Evolutionary conservation across 192 early-diverging fungal genomes (phyloP).

Genomic region (Coemansia sp.): DNA sequence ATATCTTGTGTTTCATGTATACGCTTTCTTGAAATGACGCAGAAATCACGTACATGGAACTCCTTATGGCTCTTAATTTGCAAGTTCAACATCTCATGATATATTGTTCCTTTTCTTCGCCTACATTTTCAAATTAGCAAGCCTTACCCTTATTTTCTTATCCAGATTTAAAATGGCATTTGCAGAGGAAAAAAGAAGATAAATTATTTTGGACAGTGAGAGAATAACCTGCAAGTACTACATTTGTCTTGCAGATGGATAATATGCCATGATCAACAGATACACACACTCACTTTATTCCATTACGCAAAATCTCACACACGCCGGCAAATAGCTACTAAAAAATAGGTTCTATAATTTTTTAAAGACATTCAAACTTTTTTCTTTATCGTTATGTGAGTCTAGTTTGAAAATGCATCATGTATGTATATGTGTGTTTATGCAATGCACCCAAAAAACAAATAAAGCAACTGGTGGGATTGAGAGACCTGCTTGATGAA

Average conservation of each 20-base stretch:
- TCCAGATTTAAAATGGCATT: not conserved
- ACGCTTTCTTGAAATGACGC: not conserved
- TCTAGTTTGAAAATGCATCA: too few relatives aligned
- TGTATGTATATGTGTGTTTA: too few relatives aligned
- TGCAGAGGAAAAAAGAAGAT: not conserved
- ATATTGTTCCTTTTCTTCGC: not conserved
- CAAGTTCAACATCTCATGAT: not conserved
- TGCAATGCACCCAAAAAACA: too few relatives aligned
- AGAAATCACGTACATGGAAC: not conserved
- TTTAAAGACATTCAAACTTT: too few relatives aligned
- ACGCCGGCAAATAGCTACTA: too few relatives aligned
- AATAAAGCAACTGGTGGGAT: too few relatives aligned
- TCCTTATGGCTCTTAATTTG: not conserved
- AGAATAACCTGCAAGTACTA: not conserved
- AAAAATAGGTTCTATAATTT: too few relatives aligned
- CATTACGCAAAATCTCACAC: too few relatives aligned
- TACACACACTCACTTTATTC: not conserved
- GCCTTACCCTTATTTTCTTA: not conserved
- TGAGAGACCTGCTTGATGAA: too few relatives aligned
- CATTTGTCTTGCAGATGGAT: constrained; percentile 1
- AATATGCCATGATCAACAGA: not conserved
- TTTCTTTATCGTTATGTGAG: too few relatives aligned
- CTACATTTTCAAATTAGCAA: too few relatives aligned
- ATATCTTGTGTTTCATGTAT: not conserved
- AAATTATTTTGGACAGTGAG: too few relatives aligned